These are phyloP conservation scores for Digitaria exilis DNA, from an alignment of 202 grass and related monocot genomes.

Conservation along the genomic window DNA sequence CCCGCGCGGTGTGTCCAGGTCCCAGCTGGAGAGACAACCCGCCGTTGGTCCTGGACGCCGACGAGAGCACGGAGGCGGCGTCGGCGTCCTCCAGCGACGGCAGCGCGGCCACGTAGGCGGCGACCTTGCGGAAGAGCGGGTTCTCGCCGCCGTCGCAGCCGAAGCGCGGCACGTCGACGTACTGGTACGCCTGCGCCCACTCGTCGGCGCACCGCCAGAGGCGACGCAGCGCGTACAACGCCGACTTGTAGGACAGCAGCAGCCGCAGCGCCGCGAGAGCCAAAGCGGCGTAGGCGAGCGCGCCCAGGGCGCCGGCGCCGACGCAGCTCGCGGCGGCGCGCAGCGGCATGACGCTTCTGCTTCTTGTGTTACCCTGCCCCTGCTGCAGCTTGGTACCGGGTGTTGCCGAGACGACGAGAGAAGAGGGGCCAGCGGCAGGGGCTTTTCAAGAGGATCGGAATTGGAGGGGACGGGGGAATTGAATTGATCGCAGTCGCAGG, in stretches of 20 bases:
- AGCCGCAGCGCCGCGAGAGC: conserved; percentile 48
- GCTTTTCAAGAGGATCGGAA: no score
- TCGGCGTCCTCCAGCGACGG: conserved; percentile 68
- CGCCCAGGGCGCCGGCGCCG: not conserved
- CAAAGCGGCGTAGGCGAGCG: conserved; percentile 19
- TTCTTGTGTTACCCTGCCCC: no score
- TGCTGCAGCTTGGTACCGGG: no score
- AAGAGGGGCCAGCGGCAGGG: not conserved
- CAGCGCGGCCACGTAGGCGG: conserved; percentile 60
- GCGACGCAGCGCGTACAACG: conserved; percentile 41
- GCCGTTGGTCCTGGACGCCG: conserved; percentile 33
- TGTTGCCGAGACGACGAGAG: conserved; percentile 4
- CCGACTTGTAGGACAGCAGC: conserved; percentile 60
- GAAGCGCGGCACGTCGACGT: conserved; percentile 62
- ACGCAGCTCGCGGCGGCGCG: not conserved
- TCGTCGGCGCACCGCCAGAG: conserved; percentile 75
- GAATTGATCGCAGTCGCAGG: no score
- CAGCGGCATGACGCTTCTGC: not conserved
- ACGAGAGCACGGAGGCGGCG: conserved; percentile 50
- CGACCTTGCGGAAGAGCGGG: conserved; percentile 63
- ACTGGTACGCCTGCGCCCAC: conserved; percentile 81
- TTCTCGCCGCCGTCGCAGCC: conserved; percentile 50
- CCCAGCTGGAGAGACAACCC: conserved; percentile 55
- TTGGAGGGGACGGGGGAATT: no score
- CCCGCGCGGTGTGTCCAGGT: conserved; percentile 53